A percentile compares a stretch with the other conserved stretches of the same genome.
Conservation (phyloP, 2,329 filamentous ascomycete genomes). For the Paecilomyces dactylethromorphus region DNA sequence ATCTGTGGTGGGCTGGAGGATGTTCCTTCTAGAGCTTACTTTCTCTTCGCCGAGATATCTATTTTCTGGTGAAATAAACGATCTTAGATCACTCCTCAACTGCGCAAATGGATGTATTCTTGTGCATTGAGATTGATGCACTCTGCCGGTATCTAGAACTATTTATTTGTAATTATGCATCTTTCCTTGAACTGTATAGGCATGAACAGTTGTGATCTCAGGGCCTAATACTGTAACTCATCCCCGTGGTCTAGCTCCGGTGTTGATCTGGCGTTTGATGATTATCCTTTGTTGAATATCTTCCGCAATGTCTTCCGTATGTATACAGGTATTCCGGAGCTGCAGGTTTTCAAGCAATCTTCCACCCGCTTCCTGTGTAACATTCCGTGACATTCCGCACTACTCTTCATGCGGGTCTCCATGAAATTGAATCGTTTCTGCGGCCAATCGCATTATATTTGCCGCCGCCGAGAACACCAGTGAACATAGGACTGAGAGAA, state of each 20-base stretch:
- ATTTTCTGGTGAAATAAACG: too few species aligned
- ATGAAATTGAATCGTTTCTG: background rate
- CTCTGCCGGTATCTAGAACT: too few species aligned
- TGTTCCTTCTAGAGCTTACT: too few species aligned
- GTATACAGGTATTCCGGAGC: background rate
- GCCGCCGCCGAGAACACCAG: background rate
- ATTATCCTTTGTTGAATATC: background rate
- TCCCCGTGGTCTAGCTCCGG: background rate
- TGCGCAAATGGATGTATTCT: too few species aligned
- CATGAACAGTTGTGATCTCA: too few species aligned
- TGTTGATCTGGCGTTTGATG: background rate
- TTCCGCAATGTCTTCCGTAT: background rate
- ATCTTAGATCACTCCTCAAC: too few species aligned
- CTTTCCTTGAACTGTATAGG: too few species aligned
- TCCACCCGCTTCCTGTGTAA: background rate
- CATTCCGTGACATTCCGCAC: background rate
- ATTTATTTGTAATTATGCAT: too few species aligned
- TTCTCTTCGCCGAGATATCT: too few species aligned
- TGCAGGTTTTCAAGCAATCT: background rate
- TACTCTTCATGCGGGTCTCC: background rate
- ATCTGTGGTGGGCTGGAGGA: too few species aligned
- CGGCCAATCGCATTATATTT: background rate
- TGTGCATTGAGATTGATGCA: too few species aligned
- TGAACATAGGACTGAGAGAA: background rate
- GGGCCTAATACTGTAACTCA: too few species aligned